Evolutionary conservation across 805 yeast species (phyloP).

Genomic region (Myxozyma neglecta): DNA sequence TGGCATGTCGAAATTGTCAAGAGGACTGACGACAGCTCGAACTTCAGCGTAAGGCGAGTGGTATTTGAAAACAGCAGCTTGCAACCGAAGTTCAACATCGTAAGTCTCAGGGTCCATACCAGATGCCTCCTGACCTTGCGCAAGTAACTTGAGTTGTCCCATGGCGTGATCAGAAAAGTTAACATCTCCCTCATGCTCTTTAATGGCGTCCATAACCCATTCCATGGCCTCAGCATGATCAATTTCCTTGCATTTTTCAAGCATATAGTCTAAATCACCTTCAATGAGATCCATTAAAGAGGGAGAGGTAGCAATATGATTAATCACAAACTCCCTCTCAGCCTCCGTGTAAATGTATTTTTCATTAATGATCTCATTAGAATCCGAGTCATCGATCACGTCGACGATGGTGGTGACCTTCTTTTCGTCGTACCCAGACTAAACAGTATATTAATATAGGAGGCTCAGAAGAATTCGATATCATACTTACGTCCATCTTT

Average conservation of each 20-base stretch:
- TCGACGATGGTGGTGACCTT: neutral
- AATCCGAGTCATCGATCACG: slow-evolving; percentile 3
- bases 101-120: slow-evolving; percentile 9
- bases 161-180: slow-evolving; percentile 47
- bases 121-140: slow-evolving; percentile 14
- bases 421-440: slow-evolving; percentile 11
- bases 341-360: slow-evolving; percentile 2
- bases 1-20: slow-evolving; percentile 49
- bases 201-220: slow-evolving; percentile 4
- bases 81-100: slow-evolving; percentile 10
- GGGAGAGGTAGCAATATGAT: neutral
- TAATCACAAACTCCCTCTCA: slow-evolving; percentile 8
- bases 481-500: neutral
- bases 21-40: slow-evolving; percentile 35
- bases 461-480: neutral
- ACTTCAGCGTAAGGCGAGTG: slow-evolving; percentile 49
- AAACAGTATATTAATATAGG: neutral
- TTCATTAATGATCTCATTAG: neutral
- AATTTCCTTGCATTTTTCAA: neutral
- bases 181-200: slow-evolving; percentile 45
- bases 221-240: slow-evolving; percentile 5
- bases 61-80: slow-evolving; percentile 17
- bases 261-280: slow-evolving; percentile 8
- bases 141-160: slow-evolving; percentile 35
- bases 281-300: slow-evolving; percentile 8